Evolutionary conservation across 257 asterid species (phyloP).

Genomic region (Solanum phureja): DNA sequence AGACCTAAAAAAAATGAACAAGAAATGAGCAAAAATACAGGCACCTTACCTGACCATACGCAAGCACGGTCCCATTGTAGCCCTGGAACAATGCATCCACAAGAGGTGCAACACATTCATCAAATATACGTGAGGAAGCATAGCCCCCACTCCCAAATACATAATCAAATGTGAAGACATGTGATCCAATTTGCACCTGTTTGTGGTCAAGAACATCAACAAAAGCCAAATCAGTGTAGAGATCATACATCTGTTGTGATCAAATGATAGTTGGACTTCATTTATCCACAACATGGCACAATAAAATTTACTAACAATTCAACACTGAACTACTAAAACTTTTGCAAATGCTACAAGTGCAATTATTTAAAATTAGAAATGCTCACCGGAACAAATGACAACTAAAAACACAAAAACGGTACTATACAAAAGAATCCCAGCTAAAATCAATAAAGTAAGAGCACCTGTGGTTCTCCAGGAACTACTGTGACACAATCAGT

Average conservation of each 20-base stretch:
- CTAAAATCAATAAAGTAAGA: neutral
- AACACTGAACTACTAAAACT: neutral
- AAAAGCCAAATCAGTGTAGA: neutral
- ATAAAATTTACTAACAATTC: neutral
- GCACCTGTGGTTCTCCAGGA: conserved; percentile 78
- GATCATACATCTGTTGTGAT: neutral
- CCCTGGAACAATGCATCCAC: conserved; percentile 84
- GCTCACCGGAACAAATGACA: neutral
- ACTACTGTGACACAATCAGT: conserved; percentile 75
- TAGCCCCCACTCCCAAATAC: conserved; percentile 66
- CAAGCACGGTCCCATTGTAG: conserved; percentile 92
- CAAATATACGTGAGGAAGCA: conserved; percentile 53
- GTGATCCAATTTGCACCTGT: conserved; percentile 97
- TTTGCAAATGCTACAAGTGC: neutral
- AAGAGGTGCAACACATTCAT: conserved; percentile 69
- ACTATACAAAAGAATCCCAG: neutral
- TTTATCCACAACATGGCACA: neutral
- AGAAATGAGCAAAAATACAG: neutral
- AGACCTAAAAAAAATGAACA: neutral
- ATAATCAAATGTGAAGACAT: conserved; percentile 79
- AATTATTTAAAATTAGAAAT: neutral
- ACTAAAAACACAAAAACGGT: neutral
- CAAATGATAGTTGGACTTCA: neutral
- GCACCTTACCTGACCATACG: conserved; percentile 78
- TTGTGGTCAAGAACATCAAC: conserved; percentile 7